Percentiles rank a stretch among this genome's conserved stretches.
These are phyloP conservation scores for Metarhizium guizhouense DNA, from an alignment of 2,329 filamentous ascomycete genomes.

Conservation along the genomic window DNA sequence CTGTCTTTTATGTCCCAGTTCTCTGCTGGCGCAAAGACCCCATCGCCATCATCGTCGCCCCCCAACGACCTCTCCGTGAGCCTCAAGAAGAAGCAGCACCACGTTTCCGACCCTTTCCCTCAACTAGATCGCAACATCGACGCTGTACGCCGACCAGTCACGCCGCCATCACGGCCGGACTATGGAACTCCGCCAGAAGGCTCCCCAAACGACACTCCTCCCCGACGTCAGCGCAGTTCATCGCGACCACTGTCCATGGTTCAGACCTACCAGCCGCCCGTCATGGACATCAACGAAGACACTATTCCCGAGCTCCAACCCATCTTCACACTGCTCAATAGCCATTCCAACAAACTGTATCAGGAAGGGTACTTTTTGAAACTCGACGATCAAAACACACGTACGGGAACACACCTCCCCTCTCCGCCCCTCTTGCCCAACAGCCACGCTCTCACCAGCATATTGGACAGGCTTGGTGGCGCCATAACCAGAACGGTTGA, in stretches of 20 bases:
- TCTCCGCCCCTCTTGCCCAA: background rate
- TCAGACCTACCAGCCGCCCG: conserved; percentile 73
- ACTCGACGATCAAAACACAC: conserved; percentile 84
- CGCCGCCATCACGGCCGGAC: conserved; percentile 29
- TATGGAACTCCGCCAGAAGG: conserved; percentile 33
- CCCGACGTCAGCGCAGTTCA: conserved; percentile 35
- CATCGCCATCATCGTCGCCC: conserved; percentile 36
- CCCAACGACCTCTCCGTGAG: conserved; percentile 25
- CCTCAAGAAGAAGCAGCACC: conserved; percentile 18
- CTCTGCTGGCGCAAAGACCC: conserved; percentile 43
- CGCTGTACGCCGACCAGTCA: conserved; percentile 25
- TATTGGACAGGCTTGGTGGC: background rate
- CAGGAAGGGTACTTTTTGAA: conserved; percentile 98
- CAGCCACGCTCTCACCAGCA: background rate
- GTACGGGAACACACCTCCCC: conserved; percentile 44
- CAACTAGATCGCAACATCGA: conserved; percentile 24
- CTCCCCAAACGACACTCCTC: conserved; percentile 31
- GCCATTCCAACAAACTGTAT: conserved; percentile 92
- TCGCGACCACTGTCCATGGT: conserved; percentile 79
- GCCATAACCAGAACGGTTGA: background rate
- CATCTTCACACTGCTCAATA: conserved; percentile 90
- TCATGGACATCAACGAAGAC: conserved; percentile 78
- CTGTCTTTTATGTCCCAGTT: conserved; percentile 83
- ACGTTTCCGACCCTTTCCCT: conserved; percentile 23
- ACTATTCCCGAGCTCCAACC: conserved; percentile 89